These are phyloP conservation scores for Candida pseudoviswanathii DNA, from an alignment of 1,139 yeast species.

Conservation along the genomic window DNA sequence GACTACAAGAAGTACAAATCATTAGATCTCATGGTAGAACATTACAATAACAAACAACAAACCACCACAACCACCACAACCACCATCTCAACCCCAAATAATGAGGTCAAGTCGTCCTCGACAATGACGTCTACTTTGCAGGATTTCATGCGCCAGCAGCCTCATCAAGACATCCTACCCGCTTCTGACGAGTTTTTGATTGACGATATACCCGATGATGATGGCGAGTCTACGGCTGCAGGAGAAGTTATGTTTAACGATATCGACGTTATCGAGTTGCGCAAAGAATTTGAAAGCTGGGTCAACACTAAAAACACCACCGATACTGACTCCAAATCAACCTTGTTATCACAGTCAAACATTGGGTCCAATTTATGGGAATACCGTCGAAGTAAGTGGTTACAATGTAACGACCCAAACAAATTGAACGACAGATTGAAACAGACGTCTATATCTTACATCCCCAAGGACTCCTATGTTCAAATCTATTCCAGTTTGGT, in stretches of 20 bases:
- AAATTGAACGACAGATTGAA: conserved; percentile 21
- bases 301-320: conserved; percentile 7
- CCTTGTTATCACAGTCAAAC: conserved; percentile 15
- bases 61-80: conserved; percentile 1
- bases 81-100: conserved; percentile 5
- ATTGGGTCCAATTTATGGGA: conserved; percentile 63
- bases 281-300: conserved; percentile 26
- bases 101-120: conserved; percentile 5
- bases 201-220: conserved; percentile 14
- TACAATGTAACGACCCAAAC: conserved; percentile 22
- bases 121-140: conserved; percentile 20
- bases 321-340: conserved; percentile 16
- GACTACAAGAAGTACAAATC: conserved; percentile 36
- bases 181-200: conserved; percentile 19
- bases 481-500: conserved; percentile 60
- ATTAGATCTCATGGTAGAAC: conserved; percentile 37
- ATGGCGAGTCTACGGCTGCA: conserved; percentile 17
- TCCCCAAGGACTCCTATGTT: conserved; percentile 52
- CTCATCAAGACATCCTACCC: conserved; percentile 3
- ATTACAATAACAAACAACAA: conserved; percentile 3
- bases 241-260: conserved; percentile 26
- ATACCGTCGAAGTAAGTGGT: conserved; percentile 61
- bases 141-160: conserved; percentile 29
- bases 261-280: conserved; percentile 29
- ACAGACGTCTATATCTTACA: conserved; percentile 35